These are phyloP conservation scores for Albifimbria verrucaria DNA, from an alignment of 2,329 filamentous ascomycete species.

Conservation along the genomic window DNA sequence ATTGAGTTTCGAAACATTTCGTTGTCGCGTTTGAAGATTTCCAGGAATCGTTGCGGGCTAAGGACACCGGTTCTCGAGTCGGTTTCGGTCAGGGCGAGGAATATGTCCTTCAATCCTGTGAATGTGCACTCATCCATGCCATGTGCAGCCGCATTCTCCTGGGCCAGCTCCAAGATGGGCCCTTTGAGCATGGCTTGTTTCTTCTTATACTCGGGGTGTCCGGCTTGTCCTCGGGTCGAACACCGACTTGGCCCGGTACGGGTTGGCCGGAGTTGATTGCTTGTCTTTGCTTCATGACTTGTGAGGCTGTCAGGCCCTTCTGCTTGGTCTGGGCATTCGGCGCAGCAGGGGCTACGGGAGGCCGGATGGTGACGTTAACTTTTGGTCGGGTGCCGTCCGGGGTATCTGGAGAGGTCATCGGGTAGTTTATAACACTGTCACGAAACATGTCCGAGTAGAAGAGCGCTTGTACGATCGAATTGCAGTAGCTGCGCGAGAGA, in stretches of 20 bases:
- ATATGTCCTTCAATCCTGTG: conserved; percentile 93
- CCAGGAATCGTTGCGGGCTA: conserved; percentile 87
- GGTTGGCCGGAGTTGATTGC: conserved; percentile 52
- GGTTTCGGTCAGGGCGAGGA: conserved; percentile 82
- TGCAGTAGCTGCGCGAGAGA: conserved; percentile 72
- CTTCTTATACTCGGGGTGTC: conserved; percentile 98
- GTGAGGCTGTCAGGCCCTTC: conserved; percentile 52
- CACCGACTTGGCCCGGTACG: conserved; percentile 49
- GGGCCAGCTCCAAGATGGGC: conserved; percentile 79
- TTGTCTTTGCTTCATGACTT: conserved; percentile 55
- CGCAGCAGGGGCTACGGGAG: conserved; percentile 48
- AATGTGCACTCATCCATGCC: conserved; percentile 95
- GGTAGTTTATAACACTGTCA: conserved; percentile 90
- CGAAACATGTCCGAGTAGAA: conserved; percentile 95
- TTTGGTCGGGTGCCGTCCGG: conserved; percentile 56
- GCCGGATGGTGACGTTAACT: conserved; percentile 60
- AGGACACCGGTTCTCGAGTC: conserved; percentile 82
- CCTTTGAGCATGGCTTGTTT: conserved; percentile 87
- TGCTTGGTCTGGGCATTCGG: conserved; percentile 38
- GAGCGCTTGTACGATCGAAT: conserved; percentile 95
- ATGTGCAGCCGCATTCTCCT: conserved; percentile 75
- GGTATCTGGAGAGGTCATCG: conserved; percentile 65
- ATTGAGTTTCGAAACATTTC: conserved; percentile 97
- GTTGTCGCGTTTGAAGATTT: conserved; percentile 90
- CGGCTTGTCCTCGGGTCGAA: conserved; percentile 83